Base-by-base conservation (phyloP, 176 grass and related monocot species). In the Zoysia japonica region DNA sequence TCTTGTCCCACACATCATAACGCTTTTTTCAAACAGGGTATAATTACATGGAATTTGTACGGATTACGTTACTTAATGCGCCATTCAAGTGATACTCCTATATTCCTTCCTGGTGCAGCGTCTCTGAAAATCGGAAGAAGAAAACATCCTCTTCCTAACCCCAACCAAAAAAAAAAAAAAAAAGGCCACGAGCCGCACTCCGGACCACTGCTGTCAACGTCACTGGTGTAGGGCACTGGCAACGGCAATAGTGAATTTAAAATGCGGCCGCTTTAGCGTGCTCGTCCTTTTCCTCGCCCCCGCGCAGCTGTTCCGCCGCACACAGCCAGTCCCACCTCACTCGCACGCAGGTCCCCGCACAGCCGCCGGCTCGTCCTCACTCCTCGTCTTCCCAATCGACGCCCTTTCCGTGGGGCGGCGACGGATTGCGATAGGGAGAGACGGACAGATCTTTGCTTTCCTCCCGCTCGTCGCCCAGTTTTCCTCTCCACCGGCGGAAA, bases 391-490 rank as follows among this genome's bases (percentile, higher is more conserved):
- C 65, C 65, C 65, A 67, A 45, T 67, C 65, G 19, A 10, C 59
- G 59, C 12, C 50, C 77, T 46, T 79, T 37, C 39, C 61, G 76
- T 50, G 15, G 53, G 50, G 50, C 48, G 70, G 53, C 47, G 53
- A 52, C 65, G 76, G 77, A 43, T 75, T 84, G 72, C 71, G 9
- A 37, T 56, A 39, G 87, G 44, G 65, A 85, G 82, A 89, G 83
- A 74, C 79, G 28, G 11, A 16, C 71, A 5, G 14, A 17, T 75
- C 70, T 56, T 70, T 43, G 53, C 43, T 55, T 81, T 48, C 47
- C 36, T 19, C 9, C 75, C n/a, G 65, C 61, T 65, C 81, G 44
- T 56, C 71, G 5, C 68, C 79, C 36, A 8, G 54, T 59, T 68
- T 82, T 61, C 61, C 20, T 12, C 71, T 16, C 70, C 50, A 39